phyloP scores from a whole-genome alignment of 352 stramenopile genomes.

The Globisporangium orthogonon region DNA sequence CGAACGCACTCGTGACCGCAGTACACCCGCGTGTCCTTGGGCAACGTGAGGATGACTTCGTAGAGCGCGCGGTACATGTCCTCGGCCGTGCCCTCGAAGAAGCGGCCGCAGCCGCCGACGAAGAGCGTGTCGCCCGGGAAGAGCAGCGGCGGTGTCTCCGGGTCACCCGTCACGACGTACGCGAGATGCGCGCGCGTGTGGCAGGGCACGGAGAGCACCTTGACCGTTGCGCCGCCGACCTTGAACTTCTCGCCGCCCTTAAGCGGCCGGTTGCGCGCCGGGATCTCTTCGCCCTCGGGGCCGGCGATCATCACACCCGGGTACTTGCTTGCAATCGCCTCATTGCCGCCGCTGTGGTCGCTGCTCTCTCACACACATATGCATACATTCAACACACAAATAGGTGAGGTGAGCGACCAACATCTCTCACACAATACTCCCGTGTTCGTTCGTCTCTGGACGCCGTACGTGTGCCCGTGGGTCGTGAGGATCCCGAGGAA shows the following conservation, averaged over 20 bases:
- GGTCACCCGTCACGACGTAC: slow-evolving; percentile 81
- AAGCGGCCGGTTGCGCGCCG: slow-evolving; percentile 54
- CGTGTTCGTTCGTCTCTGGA: no score
- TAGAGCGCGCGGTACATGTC: slow-evolving; percentile 88
- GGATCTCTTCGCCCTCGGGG: slow-evolving; percentile 70
- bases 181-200: slow-evolving; percentile 82
- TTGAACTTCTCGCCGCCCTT: slow-evolving; percentile 79
- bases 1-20: slow-evolving; percentile 74
- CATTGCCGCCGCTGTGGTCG: slow-evolving; percentile 79
- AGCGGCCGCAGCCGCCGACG: slow-evolving; percentile 73
- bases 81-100: slow-evolving; percentile 86
- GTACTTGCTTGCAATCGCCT: slow-evolving; percentile 57
- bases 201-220: slow-evolving; percentile 73
- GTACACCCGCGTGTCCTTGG: slow-evolving; percentile 85
- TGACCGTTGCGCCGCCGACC: slow-evolving; percentile 64
- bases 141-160: slow-evolving; percentile 62
- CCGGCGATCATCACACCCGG: slow-evolving; percentile 60
- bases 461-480: slow-evolving; percentile 86
- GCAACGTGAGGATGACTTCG: slow-evolving; percentile 80
- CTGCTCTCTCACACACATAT: slow-evolving; percentile 16
- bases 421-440: not conserved
- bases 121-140: slow-evolving; percentile 90
- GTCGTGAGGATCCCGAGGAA: slow-evolving; percentile 90
- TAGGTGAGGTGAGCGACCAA: not conserved
- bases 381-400: not conserved